Conservation (phyloP, 2,329 filamentous ascomycete genomes). For the Sporothrix brasiliensis region DNA sequence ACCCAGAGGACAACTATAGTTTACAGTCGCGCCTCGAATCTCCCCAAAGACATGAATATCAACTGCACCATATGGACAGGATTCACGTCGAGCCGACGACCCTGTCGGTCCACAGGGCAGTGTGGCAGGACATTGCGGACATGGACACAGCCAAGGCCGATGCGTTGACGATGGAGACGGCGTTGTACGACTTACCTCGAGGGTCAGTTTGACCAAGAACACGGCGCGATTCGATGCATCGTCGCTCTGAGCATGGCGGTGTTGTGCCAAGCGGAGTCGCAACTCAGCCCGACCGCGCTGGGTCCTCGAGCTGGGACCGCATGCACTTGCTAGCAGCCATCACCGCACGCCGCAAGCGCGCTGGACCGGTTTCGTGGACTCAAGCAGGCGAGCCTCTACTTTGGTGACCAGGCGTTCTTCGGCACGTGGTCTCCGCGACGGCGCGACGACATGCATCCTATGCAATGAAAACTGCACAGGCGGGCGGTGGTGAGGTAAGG, state of each 20-base stretch:
- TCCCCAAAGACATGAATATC: constrained; percentile 37
- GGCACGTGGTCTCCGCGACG: constrained; percentile 35
- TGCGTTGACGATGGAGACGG: constrained; percentile 29
- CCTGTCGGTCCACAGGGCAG: constrained; percentile 36
- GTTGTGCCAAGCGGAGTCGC: constrained; percentile 27
- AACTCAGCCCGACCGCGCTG: constrained; percentile 35
- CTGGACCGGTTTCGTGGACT: constrained; percentile 46
- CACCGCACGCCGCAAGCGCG: constrained; percentile 34
- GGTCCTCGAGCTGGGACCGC: constrained; percentile 41
- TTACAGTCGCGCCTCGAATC: constrained; percentile 30
- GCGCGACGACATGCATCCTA: constrained; percentile 36
- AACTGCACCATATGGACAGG: constrained; percentile 37
- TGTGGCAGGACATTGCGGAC: constrained; percentile 34
- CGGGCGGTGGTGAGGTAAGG: constrained; percentile 1
- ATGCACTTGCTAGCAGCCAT: constrained; percentile 45
- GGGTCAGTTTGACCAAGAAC: constrained; percentile 35
- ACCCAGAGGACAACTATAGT: no score
- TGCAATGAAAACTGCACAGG: constrained; percentile 34
- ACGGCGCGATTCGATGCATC: constrained; percentile 35
- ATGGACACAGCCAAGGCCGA: constrained; percentile 34
- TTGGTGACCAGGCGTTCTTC: constrained; percentile 38
- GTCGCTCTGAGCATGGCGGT: constrained; percentile 35
- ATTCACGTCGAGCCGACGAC: constrained; percentile 38
- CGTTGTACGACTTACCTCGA: constrained; percentile 36
- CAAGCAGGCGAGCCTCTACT: constrained; percentile 42